Conservation (phyloP, 2,329 filamentous ascomycete species). For the Scytalidium sp. region DNA sequence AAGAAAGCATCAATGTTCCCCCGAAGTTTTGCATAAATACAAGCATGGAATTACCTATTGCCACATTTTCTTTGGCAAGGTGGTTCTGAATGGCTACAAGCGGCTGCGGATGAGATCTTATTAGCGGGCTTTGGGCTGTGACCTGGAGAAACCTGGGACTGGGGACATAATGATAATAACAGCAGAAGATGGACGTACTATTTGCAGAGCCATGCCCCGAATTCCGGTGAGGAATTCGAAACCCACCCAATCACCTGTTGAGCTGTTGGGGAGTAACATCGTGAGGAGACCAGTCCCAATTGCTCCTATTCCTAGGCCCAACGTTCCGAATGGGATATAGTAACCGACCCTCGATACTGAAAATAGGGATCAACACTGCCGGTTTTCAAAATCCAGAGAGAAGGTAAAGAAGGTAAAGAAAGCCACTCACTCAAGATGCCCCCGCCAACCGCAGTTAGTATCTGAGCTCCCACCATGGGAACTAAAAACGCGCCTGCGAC, state of each 20-base stretch:
- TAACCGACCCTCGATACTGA: constrained; percentile 23
- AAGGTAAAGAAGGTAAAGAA: constrained; percentile 11
- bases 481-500: constrained; percentile 18
- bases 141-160: background rate
- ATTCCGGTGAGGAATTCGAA: constrained; percentile 10
- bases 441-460: constrained; percentile 5
- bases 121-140: background rate
- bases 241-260: constrained; percentile 4
- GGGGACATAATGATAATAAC: constrained; percentile 13
- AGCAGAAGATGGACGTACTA: constrained; percentile 2
- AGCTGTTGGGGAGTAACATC: constrained; percentile 16
- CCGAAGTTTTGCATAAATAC: constrained; percentile 28
- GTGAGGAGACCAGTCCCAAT: constrained; percentile 29
- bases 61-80: constrained; percentile 21
- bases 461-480: constrained; percentile 10
- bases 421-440: constrained; percentile 6
- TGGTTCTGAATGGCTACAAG: constrained; percentile 29
- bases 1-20: constrained; percentile 23
- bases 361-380: constrained; percentile 3
- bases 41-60: constrained; percentile 26
- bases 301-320: constrained; percentile 21
- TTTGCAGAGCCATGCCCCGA: constrained; percentile 7
- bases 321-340: constrained; percentile 24
- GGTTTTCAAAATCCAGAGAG: constrained; percentile 5
- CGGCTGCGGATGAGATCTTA: background rate